Percentiles rank a stretch among this genome's conserved stretches.
These are phyloP conservation scores for Aspergillus viridinutans DNA, from an alignment of 2,329 filamentous ascomycete genomes.

Conservation along the genomic window DNA sequence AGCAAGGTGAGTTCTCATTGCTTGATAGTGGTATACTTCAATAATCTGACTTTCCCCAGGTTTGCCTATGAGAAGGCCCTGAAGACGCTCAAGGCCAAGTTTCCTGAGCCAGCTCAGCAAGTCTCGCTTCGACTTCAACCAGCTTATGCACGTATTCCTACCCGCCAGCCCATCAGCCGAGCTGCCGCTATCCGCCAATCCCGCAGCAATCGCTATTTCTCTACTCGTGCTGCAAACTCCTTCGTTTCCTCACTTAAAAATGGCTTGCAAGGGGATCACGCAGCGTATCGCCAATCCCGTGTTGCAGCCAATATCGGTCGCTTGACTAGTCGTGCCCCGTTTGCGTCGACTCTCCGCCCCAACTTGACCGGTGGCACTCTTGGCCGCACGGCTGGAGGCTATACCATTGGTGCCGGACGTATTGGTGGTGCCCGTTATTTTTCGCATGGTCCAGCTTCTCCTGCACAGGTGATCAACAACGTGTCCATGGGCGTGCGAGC, in stretches of 20 bases:
- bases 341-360: constrained; percentile 81
- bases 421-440: constrained; percentile 77
- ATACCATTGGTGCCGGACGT: constrained; percentile 66
- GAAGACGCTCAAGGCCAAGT: constrained; percentile 39
- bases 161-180: constrained; percentile 58
- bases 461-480: constrained; percentile 88
- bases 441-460: constrained; percentile 77
- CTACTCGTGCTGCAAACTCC: constrained; percentile 47
- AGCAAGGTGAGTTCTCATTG: constrained; percentile 38
- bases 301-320: constrained; percentile 55
- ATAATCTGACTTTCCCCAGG: constrained; percentile 30
- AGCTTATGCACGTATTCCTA: constrained; percentile 53
- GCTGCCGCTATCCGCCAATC: constrained; percentile 60
- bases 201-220: constrained; percentile 58
- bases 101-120: constrained; percentile 38
- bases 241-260: constrained; percentile 49
- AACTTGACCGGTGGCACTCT: constrained; percentile 87
- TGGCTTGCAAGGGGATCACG: constrained; percentile 44
- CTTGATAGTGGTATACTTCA: constrained; percentile 2
- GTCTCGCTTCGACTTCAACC: constrained; percentile 53
- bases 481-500: constrained; percentile 90
- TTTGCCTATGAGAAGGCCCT: constrained; percentile 47
- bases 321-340: constrained; percentile 73
- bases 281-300: constrained; percentile 54
- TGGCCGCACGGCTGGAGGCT: constrained; percentile 84